A percentile compares a stretch with the other conserved stretches of the same genome.
Conservation (phyloP, 2,329 filamentous ascomycete genomes). For the Aspergillus aculeatinus region DNA sequence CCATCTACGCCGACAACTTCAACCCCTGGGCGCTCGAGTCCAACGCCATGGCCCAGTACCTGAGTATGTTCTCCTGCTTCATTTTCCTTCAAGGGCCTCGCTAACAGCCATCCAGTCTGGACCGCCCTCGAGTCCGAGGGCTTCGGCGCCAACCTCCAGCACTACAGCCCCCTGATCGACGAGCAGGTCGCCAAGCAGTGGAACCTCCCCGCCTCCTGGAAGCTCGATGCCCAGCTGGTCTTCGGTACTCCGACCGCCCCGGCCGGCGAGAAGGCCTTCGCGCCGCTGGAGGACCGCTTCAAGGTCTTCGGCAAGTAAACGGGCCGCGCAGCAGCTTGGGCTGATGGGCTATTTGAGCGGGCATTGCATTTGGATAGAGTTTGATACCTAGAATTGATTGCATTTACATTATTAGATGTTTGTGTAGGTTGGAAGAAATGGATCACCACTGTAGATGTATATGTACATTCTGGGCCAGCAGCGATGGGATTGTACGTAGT, state of each 20-base stretch:
- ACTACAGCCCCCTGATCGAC: constrained; percentile 86
- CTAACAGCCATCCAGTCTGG: constrained; percentile 55
- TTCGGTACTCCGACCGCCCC: constrained; percentile 56
- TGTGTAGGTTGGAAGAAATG: too few relatives aligned
- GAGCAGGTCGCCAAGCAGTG: constrained; percentile 66
- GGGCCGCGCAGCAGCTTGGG: not conserved
- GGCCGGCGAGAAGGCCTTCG: constrained; percentile 29
- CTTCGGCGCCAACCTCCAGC: constrained; percentile 82
- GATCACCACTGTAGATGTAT: too few relatives aligned
- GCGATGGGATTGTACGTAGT: too few relatives aligned
- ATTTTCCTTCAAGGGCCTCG: too few relatives aligned
- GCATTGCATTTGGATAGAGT: too few relatives aligned
- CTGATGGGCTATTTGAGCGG: not conserved
- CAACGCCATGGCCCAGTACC: constrained; percentile 75
- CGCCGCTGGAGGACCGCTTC: constrained; percentile 33
- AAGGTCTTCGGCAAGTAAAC: constrained; percentile 37
- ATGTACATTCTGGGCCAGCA: too few relatives aligned
- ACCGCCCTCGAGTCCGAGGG: constrained; percentile 78
- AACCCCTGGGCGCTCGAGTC: constrained; percentile 72
- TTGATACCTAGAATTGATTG: too few relatives aligned
- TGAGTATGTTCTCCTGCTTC: too few relatives aligned
- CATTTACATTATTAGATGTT: too few relatives aligned
- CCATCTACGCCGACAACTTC: constrained; percentile 78
- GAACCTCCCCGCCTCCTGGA: constrained; percentile 70
- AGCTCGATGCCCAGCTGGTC: constrained; percentile 77